A percentile compares a stretch with the other conserved stretches of the same genome.
Evolutionary conservation across 306 rosid species (phyloP).

Genomic region (Cicer pinnatifidum): DNA sequence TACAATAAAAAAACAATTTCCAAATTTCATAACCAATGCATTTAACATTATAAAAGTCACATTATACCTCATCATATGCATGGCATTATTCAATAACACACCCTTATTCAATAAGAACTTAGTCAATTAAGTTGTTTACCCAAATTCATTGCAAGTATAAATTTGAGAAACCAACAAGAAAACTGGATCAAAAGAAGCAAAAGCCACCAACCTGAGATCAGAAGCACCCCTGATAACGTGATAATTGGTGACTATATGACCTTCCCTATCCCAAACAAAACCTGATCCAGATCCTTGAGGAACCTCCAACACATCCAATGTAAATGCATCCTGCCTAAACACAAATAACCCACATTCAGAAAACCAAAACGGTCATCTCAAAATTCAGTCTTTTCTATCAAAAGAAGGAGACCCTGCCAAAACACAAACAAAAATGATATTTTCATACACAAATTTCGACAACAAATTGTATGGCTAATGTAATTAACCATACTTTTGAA

Average conservation of each 20-base stretch:
- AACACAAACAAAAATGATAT: background rate
- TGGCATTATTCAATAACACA: no score
- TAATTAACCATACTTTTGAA: no score
- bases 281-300: constrained; percentile 99
- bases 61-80: background rate
- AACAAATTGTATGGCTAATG: no score
- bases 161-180: constrained; percentile 17
- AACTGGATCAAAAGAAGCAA: constrained; percentile 21
- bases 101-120: background rate
- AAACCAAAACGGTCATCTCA: background rate
- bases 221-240: constrained; percentile 99
- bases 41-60: background rate
- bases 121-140: background rate
- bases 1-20: background rate
- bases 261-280: constrained; percentile 87
- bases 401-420: background rate
- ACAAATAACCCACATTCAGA: constrained; percentile 33
- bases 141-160: background rate
- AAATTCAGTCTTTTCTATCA: background rate
- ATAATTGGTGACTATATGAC: constrained; percentile 91
- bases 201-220: constrained; percentile 76
- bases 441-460: no score
- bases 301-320: constrained; percentile 92
- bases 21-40: background rate
- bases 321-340: constrained; percentile 95